phyloP scores from a whole-genome alignment of 345 rosid genomes.

The Brassica juncea region DNA sequence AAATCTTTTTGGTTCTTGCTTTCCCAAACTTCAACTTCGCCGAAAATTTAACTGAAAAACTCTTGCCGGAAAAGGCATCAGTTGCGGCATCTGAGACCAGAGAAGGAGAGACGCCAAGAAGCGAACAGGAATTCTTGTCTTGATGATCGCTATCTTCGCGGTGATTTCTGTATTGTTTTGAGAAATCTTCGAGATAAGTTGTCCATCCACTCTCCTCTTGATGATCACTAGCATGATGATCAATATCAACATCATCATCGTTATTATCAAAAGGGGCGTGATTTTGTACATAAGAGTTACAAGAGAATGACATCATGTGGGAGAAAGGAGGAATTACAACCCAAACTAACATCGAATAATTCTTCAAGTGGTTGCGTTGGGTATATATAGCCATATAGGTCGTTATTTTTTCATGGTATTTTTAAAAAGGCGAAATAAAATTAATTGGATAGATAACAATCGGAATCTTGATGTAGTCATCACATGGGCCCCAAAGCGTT shows the following conservation, averaged over 20 bases:
- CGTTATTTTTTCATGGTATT: constrained; percentile 22
- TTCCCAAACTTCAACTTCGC: constrained; percentile 52
- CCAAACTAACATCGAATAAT: constrained; percentile 23
- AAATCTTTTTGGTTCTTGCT: constrained; percentile 53
- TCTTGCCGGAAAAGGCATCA: constrained; percentile 36
- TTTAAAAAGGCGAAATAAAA: background rate
- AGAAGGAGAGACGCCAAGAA: constrained; percentile 51
- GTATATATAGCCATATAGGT: constrained; percentile 4
- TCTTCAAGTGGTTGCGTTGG: constrained; percentile 33
- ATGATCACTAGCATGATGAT: constrained; percentile 11
- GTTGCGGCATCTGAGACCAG: constrained; percentile 78
- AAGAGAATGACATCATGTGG: constrained; percentile 37
- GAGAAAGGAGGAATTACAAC: constrained; percentile 19
- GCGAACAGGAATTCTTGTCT: constrained; percentile 44
- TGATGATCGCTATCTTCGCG: constrained; percentile 30
- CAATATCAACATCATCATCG: constrained; percentile 15
- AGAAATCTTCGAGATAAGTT: constrained; percentile 70
- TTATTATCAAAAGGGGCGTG: constrained; percentile 9
- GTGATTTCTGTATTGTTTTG: constrained; percentile 34
- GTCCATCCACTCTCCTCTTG: constrained; percentile 94
- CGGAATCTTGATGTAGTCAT: constrained; percentile 43
- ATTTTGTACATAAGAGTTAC: constrained; percentile 33
- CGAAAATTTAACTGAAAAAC: constrained; percentile 43
- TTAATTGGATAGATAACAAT: constrained; percentile 24
- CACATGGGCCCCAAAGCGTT: constrained; percentile 41